These are phyloP conservation scores for Picocystis salinarum DNA, from an alignment of 139 green algal genomes.

Conservation along the genomic window DNA sequence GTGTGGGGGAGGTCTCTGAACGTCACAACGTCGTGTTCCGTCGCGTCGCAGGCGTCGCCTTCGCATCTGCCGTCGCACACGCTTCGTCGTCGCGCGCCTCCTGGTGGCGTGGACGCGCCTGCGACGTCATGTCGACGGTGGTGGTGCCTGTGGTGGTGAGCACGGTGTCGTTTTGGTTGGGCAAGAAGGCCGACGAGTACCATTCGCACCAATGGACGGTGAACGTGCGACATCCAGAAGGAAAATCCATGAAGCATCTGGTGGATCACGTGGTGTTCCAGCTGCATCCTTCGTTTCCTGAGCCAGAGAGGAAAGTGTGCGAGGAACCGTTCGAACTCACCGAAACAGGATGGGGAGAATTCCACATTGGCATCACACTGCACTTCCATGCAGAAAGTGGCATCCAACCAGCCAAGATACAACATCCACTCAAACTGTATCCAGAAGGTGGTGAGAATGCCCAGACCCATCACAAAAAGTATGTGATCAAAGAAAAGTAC, in stretches of 20 bases:
- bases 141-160: neutral
- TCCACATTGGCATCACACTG: conserved; percentile 49
- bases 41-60: too few relatives aligned
- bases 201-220: conserved; percentile 75
- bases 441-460: neutral
- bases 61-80: too few relatives aligned
- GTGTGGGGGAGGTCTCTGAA: too few relatives aligned
- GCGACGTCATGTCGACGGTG: too few relatives aligned
- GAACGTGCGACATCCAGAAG: conserved; percentile 65
- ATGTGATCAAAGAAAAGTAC: neutral
- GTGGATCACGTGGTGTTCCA: conserved; percentile 60
- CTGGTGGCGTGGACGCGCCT: too few relatives aligned
- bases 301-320: conserved; percentile 29
- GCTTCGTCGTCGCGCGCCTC: too few relatives aligned
- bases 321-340: conserved; percentile 27
- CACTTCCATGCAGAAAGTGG: neutral
- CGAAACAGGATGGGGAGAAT: conserved; percentile 91
- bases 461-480: too few relatives aligned
- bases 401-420: neutral
- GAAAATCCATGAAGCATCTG: conserved; percentile 1
- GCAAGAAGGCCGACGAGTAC: conserved; percentile 19
- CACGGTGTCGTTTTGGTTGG: neutral
- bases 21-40: too few relatives aligned
- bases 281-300: conserved; percentile 70
- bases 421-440: neutral